Base-by-base conservation (phyloP, 2,329 filamentous ascomycete species). In the Ophiostoma perfectum region DNA sequence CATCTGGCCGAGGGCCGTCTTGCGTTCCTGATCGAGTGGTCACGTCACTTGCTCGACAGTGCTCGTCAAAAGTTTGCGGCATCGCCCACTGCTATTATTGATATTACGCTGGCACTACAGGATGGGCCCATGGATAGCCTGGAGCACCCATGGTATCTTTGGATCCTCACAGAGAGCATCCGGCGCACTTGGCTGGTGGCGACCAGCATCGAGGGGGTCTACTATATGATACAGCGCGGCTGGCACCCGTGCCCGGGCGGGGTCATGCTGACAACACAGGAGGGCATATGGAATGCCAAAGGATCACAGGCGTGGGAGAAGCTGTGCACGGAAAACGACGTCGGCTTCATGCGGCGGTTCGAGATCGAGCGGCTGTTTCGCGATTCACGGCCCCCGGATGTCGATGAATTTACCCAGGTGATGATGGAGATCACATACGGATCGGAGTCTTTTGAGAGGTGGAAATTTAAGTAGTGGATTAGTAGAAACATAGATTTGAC, bases 101-200 rank as follows among this genome's bases (percentile, higher is more conserved):
- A 68, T 18, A 68, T 68, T 55, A 66, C 67, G 2, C 27, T 45
- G 7, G 64, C 67, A 8, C 52, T 68, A 3, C 55, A 63, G 6
- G 41, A 39, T 42, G 67, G 64, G 6, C 55, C 67, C 5, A 66
- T 27, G 42, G 65, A 62, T n/a, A 65, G 65, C 65, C 42, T 64
- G 6, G 68, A 70, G 27, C 64, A 67, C 16, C 44, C 63, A 6
- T 75, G 74, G 74, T 70, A 70, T 44, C 64, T 72, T 9, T 78
- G 77, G 77, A 69, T 78, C 6, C 55, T 78, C n/a, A 67, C 73
- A 8, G 77, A 78, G 70, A 76, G 75, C 58, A 73, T 76, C 36
- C 71, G 77, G 18, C 74, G 77, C 1, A 74, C 74, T 3, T 76
- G 73, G 67, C 55, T 75, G 44, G 65, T 74, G 5, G 71, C 72